Conservation (phyloP, 129 eudicot species). For the Flaveria ramosissima region DNA sequence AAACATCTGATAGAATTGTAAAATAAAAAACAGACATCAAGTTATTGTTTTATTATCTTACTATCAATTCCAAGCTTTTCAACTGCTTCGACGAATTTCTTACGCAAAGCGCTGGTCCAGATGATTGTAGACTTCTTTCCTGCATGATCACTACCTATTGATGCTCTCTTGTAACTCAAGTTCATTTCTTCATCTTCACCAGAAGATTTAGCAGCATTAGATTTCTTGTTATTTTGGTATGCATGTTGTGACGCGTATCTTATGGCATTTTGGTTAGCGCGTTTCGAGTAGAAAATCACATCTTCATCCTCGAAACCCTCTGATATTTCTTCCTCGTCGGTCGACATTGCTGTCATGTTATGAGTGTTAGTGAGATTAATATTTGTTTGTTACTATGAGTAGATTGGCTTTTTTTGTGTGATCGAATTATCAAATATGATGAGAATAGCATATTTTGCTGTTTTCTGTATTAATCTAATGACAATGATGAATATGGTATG, state of each 20-base stretch:
- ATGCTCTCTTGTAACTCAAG: neutral
- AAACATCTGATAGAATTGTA: too few species aligned
- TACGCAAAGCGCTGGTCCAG: constrained; percentile 24
- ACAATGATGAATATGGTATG: neutral
- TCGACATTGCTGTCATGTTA: neutral
- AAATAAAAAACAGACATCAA: neutral
- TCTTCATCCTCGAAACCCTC: neutral
- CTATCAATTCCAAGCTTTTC: constrained; percentile 32
- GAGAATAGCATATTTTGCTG: neutral
- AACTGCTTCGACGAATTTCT: constrained; percentile 30
- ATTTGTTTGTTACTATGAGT: neutral
- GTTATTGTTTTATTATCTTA: constrained; percentile 8
- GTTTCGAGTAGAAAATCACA: neutral
- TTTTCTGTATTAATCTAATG: neutral
- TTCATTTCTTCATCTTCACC: constrained; percentile 17
- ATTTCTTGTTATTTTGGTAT: neutral
- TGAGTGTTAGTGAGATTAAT: neutral
- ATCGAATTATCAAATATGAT: neutral
- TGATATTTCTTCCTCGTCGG: neutral
- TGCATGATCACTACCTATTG: neutral
- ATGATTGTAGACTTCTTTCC: constrained; percentile 22
- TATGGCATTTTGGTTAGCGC: neutral
- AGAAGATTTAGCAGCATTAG: neutral
- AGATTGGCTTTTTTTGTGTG: neutral
- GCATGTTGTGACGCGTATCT: neutral